Evolutionary conservation across 2,329 filamentous ascomycete species (phyloP), one percentile per base, ranked within the genome.

Genomic region (Botryosphaeria agaves): DNA sequence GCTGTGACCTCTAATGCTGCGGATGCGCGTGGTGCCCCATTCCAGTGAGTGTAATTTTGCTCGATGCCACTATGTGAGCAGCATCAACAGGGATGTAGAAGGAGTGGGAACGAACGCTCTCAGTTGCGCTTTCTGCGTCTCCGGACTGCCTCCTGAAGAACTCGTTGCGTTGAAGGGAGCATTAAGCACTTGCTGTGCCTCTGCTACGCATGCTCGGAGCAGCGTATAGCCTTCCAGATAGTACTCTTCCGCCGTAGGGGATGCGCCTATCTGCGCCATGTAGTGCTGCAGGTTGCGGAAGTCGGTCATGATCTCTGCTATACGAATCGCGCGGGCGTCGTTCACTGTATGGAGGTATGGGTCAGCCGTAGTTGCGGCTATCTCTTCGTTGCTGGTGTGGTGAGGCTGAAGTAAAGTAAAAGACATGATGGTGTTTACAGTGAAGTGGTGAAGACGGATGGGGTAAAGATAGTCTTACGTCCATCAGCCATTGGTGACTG

Each of bases 221-320:
- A 73, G 49, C 16, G 57, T 56, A 42, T 69, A 74, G 33, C 70
- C 71, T 37, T 71, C 64, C 36, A 69, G 62, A 40, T 67, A 61
- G 46, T 63, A 64, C 37, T 72, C 66, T 31, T 69, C 64, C 24
- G 62, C 53, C 4, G 62, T 56, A 18, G 62, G 57, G 14, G 57
- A 56, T 17, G 60, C 55, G 34, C 62, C 59, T 34, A 69, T 59
- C 36, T 68, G 58, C 18, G 61, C 57, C 33, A 75, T 67, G 44
- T 72, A 68, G 37, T 64, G 49, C 38, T 73, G 65, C 3, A 74
- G 52, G 33, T 66, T 69, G 31, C 69, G 66, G 45, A 70, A 76
- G 52, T 76, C 71, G 38, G 63, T 64, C 55, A 76, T 69, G 45
- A 76, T 62, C 49, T 76, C 71, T 28, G 68, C 59, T 39, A 76